phyloP scores from a whole-genome alignment of 1,284 basidiomycete genomes.

The Malassezia arunalokei region DNA sequence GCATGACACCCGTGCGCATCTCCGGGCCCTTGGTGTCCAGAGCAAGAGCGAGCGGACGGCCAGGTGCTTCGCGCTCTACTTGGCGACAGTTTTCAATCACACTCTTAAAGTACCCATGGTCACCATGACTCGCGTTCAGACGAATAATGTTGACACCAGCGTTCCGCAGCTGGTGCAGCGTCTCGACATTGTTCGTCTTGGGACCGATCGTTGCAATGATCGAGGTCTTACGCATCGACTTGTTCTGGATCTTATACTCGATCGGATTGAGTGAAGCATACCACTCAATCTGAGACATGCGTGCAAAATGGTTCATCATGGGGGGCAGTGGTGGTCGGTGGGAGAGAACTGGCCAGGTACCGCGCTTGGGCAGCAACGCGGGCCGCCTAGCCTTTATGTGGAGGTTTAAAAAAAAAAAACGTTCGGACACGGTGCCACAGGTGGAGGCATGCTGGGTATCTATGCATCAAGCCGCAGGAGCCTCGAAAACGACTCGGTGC shows the following conservation, averaged over 20 bases:
- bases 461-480: neutral
- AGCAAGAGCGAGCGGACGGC: slow-evolving; percentile 91
- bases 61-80: slow-evolving; percentile 46
- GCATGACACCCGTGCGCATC: slow-evolving; percentile 93
- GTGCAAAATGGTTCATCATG: neutral
- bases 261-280: slow-evolving; percentile 44
- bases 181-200: slow-evolving; percentile 42
- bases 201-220: slow-evolving; percentile 46
- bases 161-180: slow-evolving; percentile 38
- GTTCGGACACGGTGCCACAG: too few relatives aligned
- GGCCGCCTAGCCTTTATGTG: too few relatives aligned
- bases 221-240: slow-evolving; percentile 44
- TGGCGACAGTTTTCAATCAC: slow-evolving; percentile 43
- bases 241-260: slow-evolving; percentile 39
- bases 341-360: too few relatives aligned
- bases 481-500: neutral
- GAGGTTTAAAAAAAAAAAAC: too few relatives aligned
- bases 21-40: slow-evolving; percentile 99
- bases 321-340: too few relatives aligned
- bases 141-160: slow-evolving; percentile 46
- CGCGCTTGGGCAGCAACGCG: too few relatives aligned
- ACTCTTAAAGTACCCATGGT: slow-evolving; percentile 42
- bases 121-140: slow-evolving; percentile 44
- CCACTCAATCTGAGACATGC: slow-evolving; percentile 40
- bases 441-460: neutral